phyloP scores from a whole-genome alignment of 805 yeast species.

The Suhomyces canberraensis region DNA sequence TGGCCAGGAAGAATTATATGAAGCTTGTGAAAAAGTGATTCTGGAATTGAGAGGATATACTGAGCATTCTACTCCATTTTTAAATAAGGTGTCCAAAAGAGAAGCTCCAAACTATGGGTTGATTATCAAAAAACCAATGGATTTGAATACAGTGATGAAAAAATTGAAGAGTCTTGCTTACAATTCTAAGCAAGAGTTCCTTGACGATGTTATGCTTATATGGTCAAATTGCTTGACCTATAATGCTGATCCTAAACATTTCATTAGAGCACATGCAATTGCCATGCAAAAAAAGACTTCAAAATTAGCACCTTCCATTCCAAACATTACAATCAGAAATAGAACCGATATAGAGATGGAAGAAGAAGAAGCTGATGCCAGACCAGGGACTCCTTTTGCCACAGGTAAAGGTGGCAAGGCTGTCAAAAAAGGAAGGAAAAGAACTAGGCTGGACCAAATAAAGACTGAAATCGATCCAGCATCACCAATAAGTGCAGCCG shows the following conservation, averaged over 20 bases:
- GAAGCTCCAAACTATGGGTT: slow-evolving; percentile 97
- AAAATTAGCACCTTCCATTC: slow-evolving; percentile 76
- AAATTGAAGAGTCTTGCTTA: slow-evolving; percentile 82
- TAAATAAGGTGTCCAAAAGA: slow-evolving; percentile 93
- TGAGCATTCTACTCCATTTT: slow-evolving; percentile 93
- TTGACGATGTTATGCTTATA: slow-evolving; percentile 90
- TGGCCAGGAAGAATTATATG: slow-evolving; percentile 97
- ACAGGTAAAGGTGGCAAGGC: slow-evolving; percentile 26
- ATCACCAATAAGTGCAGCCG: slow-evolving; percentile 12
- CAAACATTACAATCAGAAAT: slow-evolving; percentile 78
- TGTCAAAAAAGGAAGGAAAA: slow-evolving; percentile 40
- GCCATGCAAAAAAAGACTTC: slow-evolving; percentile 93
- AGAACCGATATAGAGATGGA: slow-evolving; percentile 70
- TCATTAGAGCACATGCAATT: slow-evolving; percentile 82
- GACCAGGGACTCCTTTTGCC: slow-evolving; percentile 20
- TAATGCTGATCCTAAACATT: slow-evolving; percentile 93
- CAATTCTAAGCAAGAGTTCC: slow-evolving; percentile 81
- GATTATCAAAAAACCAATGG: slow-evolving; percentile 93
- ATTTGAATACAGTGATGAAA: slow-evolving; percentile 87
- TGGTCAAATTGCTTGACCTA: slow-evolving; percentile 94
- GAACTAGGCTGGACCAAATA: slow-evolving; percentile 33
- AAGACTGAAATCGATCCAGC: slow-evolving; percentile 25
- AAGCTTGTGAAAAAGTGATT: slow-evolving; percentile 95
- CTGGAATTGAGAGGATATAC: slow-evolving; percentile 86
- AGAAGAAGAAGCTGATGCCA: slow-evolving; percentile 37